Conservation (phyloP, 2,329 filamentous ascomycete species). For the Fusarium tjaetaba region DNA sequence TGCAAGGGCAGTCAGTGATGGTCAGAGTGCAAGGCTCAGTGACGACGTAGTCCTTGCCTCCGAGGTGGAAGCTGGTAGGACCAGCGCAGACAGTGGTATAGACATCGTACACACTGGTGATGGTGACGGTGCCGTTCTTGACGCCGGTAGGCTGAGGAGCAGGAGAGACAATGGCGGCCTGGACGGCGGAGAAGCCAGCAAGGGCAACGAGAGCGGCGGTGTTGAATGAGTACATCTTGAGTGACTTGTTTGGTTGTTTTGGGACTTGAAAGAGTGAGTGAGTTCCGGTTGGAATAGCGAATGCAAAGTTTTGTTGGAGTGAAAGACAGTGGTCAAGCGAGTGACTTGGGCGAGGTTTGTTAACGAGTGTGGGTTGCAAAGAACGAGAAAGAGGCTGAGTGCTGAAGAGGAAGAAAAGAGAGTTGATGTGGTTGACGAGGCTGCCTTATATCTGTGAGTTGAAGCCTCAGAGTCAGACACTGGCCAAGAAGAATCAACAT, state of each 20-base stretch:
- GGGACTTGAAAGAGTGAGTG: slow-evolving; percentile 6
- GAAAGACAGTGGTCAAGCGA: slow-evolving; percentile 33
- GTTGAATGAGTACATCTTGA: slow-evolving; percentile 44
- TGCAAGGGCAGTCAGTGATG: slow-evolving; percentile 65
- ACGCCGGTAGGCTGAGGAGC: slow-evolving; percentile 17
- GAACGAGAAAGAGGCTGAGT: slow-evolving; percentile 18
- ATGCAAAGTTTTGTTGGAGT: slow-evolving; percentile 17
- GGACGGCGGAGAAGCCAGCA: slow-evolving; percentile 36
- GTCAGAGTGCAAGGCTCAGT: slow-evolving; percentile 64
- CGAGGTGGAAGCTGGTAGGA: slow-evolving; percentile 63
- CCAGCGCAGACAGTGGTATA: slow-evolving; percentile 56
- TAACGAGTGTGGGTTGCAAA: slow-evolving; percentile 31
- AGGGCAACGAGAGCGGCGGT: slow-evolving; percentile 40
- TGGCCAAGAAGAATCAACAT: background rate
- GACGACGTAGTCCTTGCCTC: slow-evolving; percentile 63
- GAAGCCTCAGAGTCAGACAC: background rate
- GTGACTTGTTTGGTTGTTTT: slow-evolving; percentile 18
- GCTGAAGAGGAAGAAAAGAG: background rate
- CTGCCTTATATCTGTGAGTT: slow-evolving; percentile 39
- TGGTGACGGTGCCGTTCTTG: slow-evolving; percentile 42
- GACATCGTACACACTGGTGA: slow-evolving; percentile 49
- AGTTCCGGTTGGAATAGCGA: slow-evolving; percentile 5
- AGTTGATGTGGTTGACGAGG: slow-evolving; percentile 2
- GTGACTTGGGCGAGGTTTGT: slow-evolving; percentile 39
- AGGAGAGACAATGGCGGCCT: slow-evolving; percentile 17